Conservation (phyloP, 768 basidiomycete genomes). For the Phanerochaete carnosa region DNA sequence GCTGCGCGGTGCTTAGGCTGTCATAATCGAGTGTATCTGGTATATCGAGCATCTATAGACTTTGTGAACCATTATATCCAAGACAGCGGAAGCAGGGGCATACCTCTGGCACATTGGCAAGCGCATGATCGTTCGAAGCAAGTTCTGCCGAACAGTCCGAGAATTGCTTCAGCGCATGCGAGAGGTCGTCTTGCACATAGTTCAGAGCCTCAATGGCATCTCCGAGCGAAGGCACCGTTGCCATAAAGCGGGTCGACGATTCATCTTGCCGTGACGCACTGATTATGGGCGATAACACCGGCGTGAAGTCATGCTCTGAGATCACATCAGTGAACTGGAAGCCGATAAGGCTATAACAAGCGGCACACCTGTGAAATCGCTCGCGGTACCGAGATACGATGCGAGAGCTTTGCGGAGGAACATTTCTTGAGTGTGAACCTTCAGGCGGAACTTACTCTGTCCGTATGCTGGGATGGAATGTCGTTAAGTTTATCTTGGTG, state of each 20-base stretch:
- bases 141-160: conserved; percentile 67
- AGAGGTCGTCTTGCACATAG: conserved; percentile 58
- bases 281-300: conserved; percentile 67
- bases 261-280: conserved; percentile 58
- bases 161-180: conserved; percentile 61
- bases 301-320: conserved; percentile 66
- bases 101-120: conserved; percentile 73
- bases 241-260: conserved; percentile 55
- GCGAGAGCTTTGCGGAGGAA: conserved; percentile 60
- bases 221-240: conserved; percentile 73
- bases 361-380: conserved; percentile 69
- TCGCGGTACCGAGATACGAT: conserved; percentile 66
- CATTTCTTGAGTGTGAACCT: conserved; percentile 51
- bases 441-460: conserved; percentile 57
- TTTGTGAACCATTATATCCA: not conserved
- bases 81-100: conserved; percentile 14
- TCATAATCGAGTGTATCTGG: conserved; percentile 3
- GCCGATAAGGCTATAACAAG: not conserved
- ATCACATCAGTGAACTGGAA: not conserved
- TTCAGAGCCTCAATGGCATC: conserved; percentile 69
- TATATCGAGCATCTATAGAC: conserved; percentile 4
- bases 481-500: not conserved
- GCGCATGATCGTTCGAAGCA: conserved; percentile 65
- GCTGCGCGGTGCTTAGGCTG: conserved; percentile 1
- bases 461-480: conserved; percentile 28